Conservation (phyloP, 495 filamentous ascomycete species). For the Penicillium taxi region DNA sequence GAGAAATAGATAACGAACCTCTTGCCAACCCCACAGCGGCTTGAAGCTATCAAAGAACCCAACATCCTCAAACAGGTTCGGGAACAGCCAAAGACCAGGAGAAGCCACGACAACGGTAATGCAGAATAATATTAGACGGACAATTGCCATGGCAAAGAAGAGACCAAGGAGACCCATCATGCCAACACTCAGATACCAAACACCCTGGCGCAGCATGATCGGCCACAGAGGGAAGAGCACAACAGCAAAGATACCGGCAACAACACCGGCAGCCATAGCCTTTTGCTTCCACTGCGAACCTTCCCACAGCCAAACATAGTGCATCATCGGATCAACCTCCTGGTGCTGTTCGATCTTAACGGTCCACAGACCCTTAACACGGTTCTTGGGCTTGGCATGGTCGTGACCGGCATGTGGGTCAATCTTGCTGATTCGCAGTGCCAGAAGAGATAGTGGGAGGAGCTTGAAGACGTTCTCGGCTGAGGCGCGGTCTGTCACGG, state of each 20-base stretch:
- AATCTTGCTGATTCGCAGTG: conserved; percentile 79
- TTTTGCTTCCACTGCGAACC: conserved; percentile 90
- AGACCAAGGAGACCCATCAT: conserved; percentile 85
- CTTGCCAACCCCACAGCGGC: conserved; percentile 97
- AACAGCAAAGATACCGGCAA: conserved; percentile 72
- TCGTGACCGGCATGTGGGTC: conserved; percentile 67
- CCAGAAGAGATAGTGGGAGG: conserved; percentile 89
- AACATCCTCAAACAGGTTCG: conserved; percentile 97
- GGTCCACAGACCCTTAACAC: conserved; percentile 91
- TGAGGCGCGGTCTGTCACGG: conserved; percentile 74
- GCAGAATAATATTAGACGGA: conserved; percentile 91
- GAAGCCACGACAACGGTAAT: conserved; percentile 77
- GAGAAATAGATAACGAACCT: conserved; percentile 47
- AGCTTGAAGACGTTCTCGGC: conserved; percentile 93
- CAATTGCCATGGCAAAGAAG: conserved; percentile 97
- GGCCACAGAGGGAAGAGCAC: conserved; percentile 98
- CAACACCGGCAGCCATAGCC: conserved; percentile 74
- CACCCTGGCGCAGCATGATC: conserved; percentile 77
- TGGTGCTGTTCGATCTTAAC: conserved; percentile 96
- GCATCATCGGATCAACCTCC: conserved; percentile 78
- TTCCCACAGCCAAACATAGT: conserved; percentile 97
- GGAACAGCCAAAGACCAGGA: conserved; percentile 94
- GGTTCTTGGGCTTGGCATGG: conserved; percentile 73
- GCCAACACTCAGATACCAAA: conserved; percentile 96
- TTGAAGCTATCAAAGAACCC: conserved; percentile 97